A percentile compares a stretch with the other conserved stretches of the same genome.
Evolutionary conservation across 345 rosid genomes (phyloP).

Genomic region (Salix suchowensis): DNA sequence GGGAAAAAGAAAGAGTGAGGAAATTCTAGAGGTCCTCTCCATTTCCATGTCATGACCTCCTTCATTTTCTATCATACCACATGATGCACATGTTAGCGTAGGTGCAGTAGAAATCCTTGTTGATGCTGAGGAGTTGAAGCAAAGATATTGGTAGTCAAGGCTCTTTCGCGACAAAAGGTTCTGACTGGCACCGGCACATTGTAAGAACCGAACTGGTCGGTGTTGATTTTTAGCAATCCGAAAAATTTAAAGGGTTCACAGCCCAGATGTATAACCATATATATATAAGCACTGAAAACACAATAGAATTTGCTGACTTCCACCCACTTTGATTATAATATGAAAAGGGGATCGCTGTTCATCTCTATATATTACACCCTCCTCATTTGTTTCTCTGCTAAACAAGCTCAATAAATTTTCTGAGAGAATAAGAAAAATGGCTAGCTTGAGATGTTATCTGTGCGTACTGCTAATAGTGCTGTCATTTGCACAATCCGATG

Average conservation of each 20-base stretch:
- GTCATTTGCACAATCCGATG: background rate
- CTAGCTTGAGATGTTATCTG: conserved; percentile 1
- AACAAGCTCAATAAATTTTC: background rate
- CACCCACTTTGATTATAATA: conserved; percentile 18
- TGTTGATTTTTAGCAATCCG: background rate
- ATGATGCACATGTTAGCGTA: background rate
- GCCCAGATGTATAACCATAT: too few species aligned
- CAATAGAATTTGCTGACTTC: background rate
- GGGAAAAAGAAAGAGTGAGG: background rate
- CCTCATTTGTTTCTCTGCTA: background rate
- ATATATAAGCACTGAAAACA: background rate
- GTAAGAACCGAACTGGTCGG: background rate
- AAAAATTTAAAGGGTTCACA: background rate
- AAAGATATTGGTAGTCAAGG: background rate
- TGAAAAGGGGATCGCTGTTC: background rate
- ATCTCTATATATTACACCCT: conserved; percentile 2
- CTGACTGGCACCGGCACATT: background rate
- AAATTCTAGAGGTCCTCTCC: background rate
- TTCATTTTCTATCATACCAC: background rate
- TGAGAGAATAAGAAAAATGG: conserved; percentile 13
- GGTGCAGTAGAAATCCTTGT: background rate
- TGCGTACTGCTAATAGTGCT: conserved; percentile 17
- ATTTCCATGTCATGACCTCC: background rate
- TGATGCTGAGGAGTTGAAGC: background rate
- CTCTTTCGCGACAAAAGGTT: background rate